phyloP scores from a whole-genome alignment of 1,284 basidiomycete genomes.

The Trichosporon sp. region DNA sequence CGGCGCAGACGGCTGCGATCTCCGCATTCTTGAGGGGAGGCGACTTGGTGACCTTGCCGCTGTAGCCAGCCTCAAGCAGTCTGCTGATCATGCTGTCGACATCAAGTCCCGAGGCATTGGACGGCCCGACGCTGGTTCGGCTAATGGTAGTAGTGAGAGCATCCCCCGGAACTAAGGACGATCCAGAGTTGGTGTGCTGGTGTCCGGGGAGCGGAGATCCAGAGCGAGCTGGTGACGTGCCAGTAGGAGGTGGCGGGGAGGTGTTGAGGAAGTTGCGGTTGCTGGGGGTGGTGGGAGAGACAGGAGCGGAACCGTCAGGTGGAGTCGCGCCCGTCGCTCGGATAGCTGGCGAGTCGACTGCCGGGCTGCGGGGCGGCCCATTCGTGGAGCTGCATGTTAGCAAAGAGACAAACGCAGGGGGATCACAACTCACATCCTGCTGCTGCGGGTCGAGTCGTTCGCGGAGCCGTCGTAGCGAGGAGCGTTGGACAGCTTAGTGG shows the following conservation, averaged over 20 bases:
- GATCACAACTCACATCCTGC: conserved; percentile 1
- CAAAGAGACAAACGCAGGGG: too few species aligned
- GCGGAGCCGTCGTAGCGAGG: background rate
- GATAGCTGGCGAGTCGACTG: conserved; percentile 11
- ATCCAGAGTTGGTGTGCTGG: conserved; percentile 26
- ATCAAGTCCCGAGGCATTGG: conserved; percentile 58
- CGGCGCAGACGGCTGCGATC: conserved; percentile 89
- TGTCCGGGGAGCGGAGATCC: conserved; percentile 29
- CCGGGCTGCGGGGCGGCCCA: background rate
- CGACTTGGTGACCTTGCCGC: conserved; percentile 95
- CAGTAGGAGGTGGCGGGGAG: conserved; percentile 40
- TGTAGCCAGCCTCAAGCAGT: conserved; percentile 93
- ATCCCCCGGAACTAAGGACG: conserved; percentile 34
- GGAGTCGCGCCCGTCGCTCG: conserved; percentile 16
- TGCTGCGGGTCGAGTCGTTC: background rate
- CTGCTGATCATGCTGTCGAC: conserved; percentile 98
- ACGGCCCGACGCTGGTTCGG: conserved; percentile 27
- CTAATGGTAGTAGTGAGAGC: conserved; percentile 37
- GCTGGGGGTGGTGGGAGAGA: conserved; percentile 46
- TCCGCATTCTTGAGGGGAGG: conserved; percentile 95
- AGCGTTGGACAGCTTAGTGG: conserved; percentile 28
- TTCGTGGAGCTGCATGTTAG: conserved; percentile 4
- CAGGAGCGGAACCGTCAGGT: conserved; percentile 25
- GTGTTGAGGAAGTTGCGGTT: conserved; percentile 29
- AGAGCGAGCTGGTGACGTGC: conserved; percentile 23